Base-by-base conservation (phyloP, 139 green algal genomes). In the Coccomyxa sp. region DNA sequence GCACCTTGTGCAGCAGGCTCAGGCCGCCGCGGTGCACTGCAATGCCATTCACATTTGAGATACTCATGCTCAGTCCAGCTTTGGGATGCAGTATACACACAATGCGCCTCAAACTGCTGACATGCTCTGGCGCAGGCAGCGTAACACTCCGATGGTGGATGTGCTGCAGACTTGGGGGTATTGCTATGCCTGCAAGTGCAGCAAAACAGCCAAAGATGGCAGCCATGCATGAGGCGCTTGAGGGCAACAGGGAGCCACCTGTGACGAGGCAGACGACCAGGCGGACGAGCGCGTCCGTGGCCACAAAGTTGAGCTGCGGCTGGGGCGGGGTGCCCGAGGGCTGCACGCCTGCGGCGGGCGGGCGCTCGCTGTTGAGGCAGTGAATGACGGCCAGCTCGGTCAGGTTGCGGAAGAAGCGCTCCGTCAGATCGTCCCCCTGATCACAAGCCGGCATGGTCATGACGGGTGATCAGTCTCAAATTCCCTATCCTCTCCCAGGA, bases 401-500 rank as follows among this genome's bases (percentile, higher is more conserved):
- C 81, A 98, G 90, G 37, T 95, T 92, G 77, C 94, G 92, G 85
- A 99, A 84, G 81, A 97, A 95, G 69, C 92, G 88, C 70, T 97
- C 96, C 2, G 89, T 94, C 31, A 86, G 81, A 35, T 97, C 95
- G 55, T 98, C 96, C 50, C 81, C 78, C 80, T 84, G 85, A n/a
- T 18, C 5, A 7, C 27, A 64, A 5, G 27, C 50, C 22, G 3
- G 22, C 50, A 64, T n/a, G n/a, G n/a, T n/a, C n/a, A n/a, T n/a
- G n/a, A n/a, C n/a, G n/a, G n/a, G n/a, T n/a, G n/a, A n/a, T n/a
- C n/a, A n/a, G n/a, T n/a, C n/a, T n/a, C n/a, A n/a, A n/a, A n/a
- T n/a, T n/a, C n/a, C n/a, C n/a, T n/a, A n/a, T n/a, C n/a, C n/a
- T n/a, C n/a, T n/a, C n/a, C n/a, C n/a, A n/a, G n/a, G n/a, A n/a